Evolutionary conservation across 176 grass and related monocot species (phyloP).

Genomic region (Eragrostis nindensis): DNA sequence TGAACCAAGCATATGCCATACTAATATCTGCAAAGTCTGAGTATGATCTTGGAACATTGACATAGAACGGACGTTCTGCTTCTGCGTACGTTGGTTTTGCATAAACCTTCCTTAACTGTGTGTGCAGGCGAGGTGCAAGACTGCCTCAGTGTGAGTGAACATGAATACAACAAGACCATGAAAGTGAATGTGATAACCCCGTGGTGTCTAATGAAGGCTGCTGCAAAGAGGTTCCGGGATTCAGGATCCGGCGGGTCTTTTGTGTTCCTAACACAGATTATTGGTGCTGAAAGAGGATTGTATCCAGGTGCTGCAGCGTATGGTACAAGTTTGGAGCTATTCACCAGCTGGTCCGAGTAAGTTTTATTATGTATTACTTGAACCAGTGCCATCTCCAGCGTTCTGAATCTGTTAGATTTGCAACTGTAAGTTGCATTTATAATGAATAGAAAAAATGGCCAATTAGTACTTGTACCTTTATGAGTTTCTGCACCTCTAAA

Average conservation of each 20-base stretch:
- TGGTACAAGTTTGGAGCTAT: constrained; percentile 74
- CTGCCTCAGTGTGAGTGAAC: constrained; percentile 64
- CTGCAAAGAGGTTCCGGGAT: constrained; percentile 60
- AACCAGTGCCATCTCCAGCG: background rate
- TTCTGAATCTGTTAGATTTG: background rate
- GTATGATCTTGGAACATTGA: background rate
- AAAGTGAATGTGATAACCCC: constrained; percentile 74
- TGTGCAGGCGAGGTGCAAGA: constrained; percentile 71
- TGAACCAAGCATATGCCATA: background rate
- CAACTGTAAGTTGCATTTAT: background rate
- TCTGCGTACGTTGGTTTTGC: background rate
- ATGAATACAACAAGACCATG: constrained; percentile 68
- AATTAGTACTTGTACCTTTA: background rate
- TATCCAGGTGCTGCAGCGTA: constrained; percentile 80
- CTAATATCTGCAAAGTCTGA: background rate
- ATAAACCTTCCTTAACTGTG: background rate
- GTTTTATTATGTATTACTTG: constrained; percentile 16
- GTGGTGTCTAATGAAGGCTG: constrained; percentile 77
- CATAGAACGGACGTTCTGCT: no score
- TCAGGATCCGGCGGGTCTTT: constrained; percentile 58
- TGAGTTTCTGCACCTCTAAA: background rate
- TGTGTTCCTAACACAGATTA: constrained; percentile 85
- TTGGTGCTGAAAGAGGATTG: constrained; percentile 89
- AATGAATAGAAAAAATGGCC: background rate
- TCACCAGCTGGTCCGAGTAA: constrained; percentile 86